These are phyloP conservation scores for Globisporangium cystogenes DNA, from an alignment of 352 stramenopile genomes.

Conservation along the genomic window DNA sequence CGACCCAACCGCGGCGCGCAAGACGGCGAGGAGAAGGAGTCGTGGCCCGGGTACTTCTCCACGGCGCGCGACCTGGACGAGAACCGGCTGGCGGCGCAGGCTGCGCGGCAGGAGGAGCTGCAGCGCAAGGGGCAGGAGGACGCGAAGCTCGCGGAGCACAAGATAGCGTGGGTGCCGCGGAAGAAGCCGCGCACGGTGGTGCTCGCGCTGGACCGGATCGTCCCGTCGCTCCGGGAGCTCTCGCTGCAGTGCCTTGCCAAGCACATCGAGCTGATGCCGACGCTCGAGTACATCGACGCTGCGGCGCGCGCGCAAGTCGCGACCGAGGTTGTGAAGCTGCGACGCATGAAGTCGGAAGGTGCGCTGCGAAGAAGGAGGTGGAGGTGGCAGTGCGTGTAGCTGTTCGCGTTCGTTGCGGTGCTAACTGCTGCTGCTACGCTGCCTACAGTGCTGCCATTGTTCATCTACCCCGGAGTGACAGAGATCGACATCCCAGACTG, in stretches of 20 bases:
- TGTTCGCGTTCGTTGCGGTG: background rate
- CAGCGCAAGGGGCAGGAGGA: conserved; percentile 28
- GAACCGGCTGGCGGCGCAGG: conserved; percentile 56
- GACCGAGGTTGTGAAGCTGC: conserved; percentile 42
- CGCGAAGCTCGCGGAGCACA: conserved; percentile 7
- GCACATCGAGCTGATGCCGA: conserved; percentile 61
- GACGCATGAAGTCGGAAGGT: conserved; percentile 56
- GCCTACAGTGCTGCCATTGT: conserved; percentile 55
- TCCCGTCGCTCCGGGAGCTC: conserved; percentile 49
- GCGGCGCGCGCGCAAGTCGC: conserved; percentile 56
- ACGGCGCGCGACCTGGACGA: conserved; percentile 57
- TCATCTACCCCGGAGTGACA: conserved; percentile 75
- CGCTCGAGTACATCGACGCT: conserved; percentile 67
- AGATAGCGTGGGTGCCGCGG: conserved; percentile 42
- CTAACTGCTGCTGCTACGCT: background rate
- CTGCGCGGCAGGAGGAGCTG: conserved; percentile 44
- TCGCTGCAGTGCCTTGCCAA: conserved; percentile 47
- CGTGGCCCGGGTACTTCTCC: conserved; percentile 77
- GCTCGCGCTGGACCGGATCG: conserved; percentile 36
- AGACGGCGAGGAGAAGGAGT: conserved; percentile 16
- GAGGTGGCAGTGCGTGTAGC: background rate
- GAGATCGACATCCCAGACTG: conserved; percentile 83
- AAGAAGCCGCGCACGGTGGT: conserved; percentile 41
- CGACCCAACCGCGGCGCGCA: background rate
- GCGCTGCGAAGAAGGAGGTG: background rate